These are phyloP conservation scores for Trichoderma sp. DNA, from an alignment of 2,329 filamentous ascomycete genomes.

Conservation along the genomic window DNA sequence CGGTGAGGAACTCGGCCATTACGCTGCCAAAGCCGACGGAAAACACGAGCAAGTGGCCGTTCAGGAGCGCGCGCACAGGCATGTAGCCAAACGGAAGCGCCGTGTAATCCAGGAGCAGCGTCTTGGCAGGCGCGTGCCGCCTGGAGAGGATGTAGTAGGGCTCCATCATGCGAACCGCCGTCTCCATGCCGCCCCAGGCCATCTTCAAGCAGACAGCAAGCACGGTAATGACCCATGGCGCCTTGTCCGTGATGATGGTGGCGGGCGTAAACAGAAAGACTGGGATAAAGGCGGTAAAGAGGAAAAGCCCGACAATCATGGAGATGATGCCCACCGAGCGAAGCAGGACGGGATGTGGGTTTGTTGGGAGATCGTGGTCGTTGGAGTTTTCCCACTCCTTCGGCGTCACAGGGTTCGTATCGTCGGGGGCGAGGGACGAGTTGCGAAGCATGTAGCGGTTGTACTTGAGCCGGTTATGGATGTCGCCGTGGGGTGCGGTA, in stretches of 20 bases:
- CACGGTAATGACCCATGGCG: constrained; percentile 63
- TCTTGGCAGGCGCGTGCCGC: constrained; percentile 62
- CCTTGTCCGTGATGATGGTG: constrained; percentile 55
- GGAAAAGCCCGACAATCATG: constrained; percentile 55
- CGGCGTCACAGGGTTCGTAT: constrained; percentile 42
- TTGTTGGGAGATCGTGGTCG: constrained; percentile 50
- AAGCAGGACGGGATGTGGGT: constrained; percentile 68
- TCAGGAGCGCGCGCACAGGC: constrained; percentile 58
- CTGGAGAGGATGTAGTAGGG: constrained; percentile 68
- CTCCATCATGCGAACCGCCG: constrained; percentile 68
- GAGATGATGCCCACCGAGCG: constrained; percentile 57
- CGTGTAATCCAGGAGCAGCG: constrained; percentile 69
- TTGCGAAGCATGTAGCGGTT: constrained; percentile 68
- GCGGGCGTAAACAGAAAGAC: constrained; percentile 58
- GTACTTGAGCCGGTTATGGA: constrained; percentile 64
- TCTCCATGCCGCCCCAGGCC: constrained; percentile 66
- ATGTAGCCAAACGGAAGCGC: constrained; percentile 67
- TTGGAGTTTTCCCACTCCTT: constrained; percentile 45
- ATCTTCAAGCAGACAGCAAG: constrained; percentile 66
- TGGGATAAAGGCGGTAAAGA: constrained; percentile 58
- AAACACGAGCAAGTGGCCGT: constrained; percentile 63
- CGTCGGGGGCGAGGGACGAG: constrained; percentile 65
- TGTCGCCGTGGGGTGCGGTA: constrained; percentile 61
- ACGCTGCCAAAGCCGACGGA: constrained; percentile 68
- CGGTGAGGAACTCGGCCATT: constrained; percentile 69